Conservation (phyloP, 306 rosid species). For the Cyamopsis tetragonoloba region DNA sequence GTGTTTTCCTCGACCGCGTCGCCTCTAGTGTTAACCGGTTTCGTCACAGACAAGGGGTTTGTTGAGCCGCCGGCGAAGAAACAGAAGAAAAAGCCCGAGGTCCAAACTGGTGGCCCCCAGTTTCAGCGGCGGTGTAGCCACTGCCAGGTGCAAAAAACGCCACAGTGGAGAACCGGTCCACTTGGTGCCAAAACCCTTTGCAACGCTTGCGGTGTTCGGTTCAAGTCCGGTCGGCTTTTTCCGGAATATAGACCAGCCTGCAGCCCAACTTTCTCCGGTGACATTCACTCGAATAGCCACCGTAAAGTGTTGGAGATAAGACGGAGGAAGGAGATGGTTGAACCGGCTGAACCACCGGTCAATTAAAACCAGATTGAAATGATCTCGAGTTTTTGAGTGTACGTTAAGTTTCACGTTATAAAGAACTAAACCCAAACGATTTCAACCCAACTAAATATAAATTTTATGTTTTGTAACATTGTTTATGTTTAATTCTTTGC, state of each 20-base stretch:
- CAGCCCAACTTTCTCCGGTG: constrained; percentile 70
- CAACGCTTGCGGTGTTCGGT: constrained; percentile 92
- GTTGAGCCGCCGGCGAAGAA: constrained; percentile 48
- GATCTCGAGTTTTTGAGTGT: constrained; percentile 43
- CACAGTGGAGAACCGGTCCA: constrained; percentile 97
- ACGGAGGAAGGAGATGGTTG: constrained; percentile 46
- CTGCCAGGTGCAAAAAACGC: constrained; percentile 83
- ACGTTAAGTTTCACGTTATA: no score
- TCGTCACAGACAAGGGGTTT: not conserved
- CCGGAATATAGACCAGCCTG: constrained; percentile 96
- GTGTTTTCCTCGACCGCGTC: constrained; percentile 25
- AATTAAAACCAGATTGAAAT: constrained; percentile 29
- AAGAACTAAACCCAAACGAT: no score
- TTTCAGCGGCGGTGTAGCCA: constrained; percentile 74
- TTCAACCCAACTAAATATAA: no score
- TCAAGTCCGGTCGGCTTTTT: constrained; percentile 83
- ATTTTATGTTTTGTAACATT: no score
- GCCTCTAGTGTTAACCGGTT: constrained; percentile 24
- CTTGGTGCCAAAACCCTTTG: constrained; percentile 79
- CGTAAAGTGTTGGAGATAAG: constrained; percentile 89
- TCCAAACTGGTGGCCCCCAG: constrained; percentile 33
- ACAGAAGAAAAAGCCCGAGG: constrained; percentile 49
- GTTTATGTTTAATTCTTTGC: no score
- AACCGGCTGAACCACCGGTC: constrained; percentile 34
- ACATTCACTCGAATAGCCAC: constrained; percentile 78